Percentiles rank a stretch among this genome's conserved stretches.
phyloP scores from a whole-genome alignment of 306 rosid species.

The Psophocarpus tetragonolobus region DNA sequence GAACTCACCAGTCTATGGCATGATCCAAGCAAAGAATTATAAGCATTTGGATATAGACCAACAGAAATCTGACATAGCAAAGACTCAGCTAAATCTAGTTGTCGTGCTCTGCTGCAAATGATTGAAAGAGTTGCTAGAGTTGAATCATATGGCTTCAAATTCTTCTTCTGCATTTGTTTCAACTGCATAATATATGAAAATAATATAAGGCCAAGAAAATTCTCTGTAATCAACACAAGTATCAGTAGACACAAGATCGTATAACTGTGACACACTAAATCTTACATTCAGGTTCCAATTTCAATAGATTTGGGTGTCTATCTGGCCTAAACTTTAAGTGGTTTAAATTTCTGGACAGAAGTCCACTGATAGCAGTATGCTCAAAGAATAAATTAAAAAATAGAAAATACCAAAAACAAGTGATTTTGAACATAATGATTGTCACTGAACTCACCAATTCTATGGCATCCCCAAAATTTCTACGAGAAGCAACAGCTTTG shows the following conservation, averaged over 20 bases:
- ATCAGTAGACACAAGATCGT: constrained; percentile 17
- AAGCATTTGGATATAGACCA: constrained; percentile 48
- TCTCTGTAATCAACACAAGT: constrained; percentile 7
- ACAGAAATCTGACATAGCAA: constrained; percentile 58
- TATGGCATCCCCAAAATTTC: constrained; percentile 55
- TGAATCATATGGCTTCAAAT: constrained; percentile 64
- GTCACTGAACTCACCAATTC: constrained; percentile 56
- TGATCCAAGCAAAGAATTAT: constrained; percentile 63
- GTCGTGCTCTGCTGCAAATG: constrained; percentile 57
- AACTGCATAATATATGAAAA: constrained; percentile 53
- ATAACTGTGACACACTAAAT: not conserved
- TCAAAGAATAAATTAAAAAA: not conserved
- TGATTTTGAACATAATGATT: constrained; percentile 5
- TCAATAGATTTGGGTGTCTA: not conserved
- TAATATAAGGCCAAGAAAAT: constrained; percentile 27
- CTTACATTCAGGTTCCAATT: constrained; percentile 33
- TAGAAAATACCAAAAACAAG: constrained; percentile 8
- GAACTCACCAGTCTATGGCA: constrained; percentile 73
- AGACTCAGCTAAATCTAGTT: constrained; percentile 77
- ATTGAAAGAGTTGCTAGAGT: constrained; percentile 71
- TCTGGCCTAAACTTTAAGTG: not conserved
- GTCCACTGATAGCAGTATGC: not conserved
- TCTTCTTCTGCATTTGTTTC: constrained; percentile 58
- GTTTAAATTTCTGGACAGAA: constrained; percentile 21
- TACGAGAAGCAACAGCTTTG: constrained; percentile 56